Percentiles rank a stretch among this genome's conserved stretches.
Conservation (phyloP, 2,329 filamentous ascomycete genomes). For the Sarocladiaceae sp. region DNA sequence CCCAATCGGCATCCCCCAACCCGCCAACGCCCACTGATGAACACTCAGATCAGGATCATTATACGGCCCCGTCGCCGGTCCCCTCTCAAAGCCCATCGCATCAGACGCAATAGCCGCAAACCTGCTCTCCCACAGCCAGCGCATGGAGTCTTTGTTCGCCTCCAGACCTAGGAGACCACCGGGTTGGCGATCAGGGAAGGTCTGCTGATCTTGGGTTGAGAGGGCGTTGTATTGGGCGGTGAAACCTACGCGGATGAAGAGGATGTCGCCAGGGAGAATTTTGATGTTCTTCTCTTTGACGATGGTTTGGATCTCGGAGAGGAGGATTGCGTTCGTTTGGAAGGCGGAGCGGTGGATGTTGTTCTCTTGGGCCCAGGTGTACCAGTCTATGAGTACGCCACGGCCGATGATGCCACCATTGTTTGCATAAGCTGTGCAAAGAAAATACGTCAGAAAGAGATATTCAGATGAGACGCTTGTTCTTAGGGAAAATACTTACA, state of each 20-base stretch:
- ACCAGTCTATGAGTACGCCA: constrained; percentile 17
- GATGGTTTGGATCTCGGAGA: constrained; percentile 21
- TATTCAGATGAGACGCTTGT: too few relatives aligned
- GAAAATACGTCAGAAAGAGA: too few relatives aligned
- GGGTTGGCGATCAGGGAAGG: constrained; percentile 19
- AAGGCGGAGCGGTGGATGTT: background rate
- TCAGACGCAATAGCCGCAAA: constrained; percentile 42
- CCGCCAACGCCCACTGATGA: constrained; percentile 34
- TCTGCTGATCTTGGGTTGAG: constrained; percentile 17
- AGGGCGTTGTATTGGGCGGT: constrained; percentile 25
- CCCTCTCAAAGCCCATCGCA: constrained; percentile 38
- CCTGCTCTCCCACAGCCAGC: constrained; percentile 41
- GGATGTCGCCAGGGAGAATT: constrained; percentile 31
- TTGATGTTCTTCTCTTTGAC: constrained; percentile 26
- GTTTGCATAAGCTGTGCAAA: background rate
- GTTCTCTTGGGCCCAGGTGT: constrained; percentile 13
- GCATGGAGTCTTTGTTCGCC: constrained; percentile 25
- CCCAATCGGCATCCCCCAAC: constrained; percentile 40
- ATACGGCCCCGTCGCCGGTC: constrained; percentile 28
- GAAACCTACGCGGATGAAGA: constrained; percentile 34
- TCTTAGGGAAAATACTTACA: constrained; percentile 15
- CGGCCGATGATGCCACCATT: constrained; percentile 13
- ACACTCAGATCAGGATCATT: constrained; percentile 14
- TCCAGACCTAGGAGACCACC: constrained; percentile 35
- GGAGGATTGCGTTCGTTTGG: background rate